Evolutionary conservation across 768 basidiomycete genomes (phyloP), one percentile per base, ranked within the genome.

Genomic region (Mycena metata): DNA sequence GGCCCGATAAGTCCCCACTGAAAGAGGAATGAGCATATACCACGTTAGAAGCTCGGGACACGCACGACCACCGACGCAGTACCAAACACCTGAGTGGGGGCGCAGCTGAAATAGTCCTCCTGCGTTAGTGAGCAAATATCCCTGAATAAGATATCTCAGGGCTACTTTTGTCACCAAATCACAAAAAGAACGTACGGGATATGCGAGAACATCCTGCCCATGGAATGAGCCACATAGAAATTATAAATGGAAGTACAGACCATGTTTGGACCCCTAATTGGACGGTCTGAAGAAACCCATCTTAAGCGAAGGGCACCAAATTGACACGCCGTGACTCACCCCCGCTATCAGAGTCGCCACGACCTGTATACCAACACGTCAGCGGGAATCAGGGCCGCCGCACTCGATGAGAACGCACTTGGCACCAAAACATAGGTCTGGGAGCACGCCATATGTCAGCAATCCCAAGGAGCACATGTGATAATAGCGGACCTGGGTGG

Each of bases 1-100:
- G 92, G 92, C 1, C 92, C 92, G 59, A 94, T 87, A 19, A 90
- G 86, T 24, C 92, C 92, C 89, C 87, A 86, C 82, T 82, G 59
- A 11, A 49, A 66, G 35, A 66, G 55, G 26, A n/a, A 23, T 43
- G 7, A 17, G 33, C 19, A 35, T 16, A 21, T 23, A 26, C 46
- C 23, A 0, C 19, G n/a, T 33, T 12, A 46, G 30, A 11, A 8
- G n/a, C 45, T 55, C 60, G 58, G 33, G 61, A 66, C 8, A 59
- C 86, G 72, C 77, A 91, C 91, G 30, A 90, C 85, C 51, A 91
- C 79, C 42, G 90, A 90, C 50, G 83, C 84, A 12, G 83, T 83
- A 3, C 81, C 82, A 72, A 83, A 83, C 11, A 89, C 90, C 65
- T 88, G 80, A 2, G 84, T 87, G 35, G 75, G 77, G 7, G 85